Conservation (phyloP, 2,329 filamentous ascomycete species). For the Neofusicoccum kwambonambiense region DNA sequence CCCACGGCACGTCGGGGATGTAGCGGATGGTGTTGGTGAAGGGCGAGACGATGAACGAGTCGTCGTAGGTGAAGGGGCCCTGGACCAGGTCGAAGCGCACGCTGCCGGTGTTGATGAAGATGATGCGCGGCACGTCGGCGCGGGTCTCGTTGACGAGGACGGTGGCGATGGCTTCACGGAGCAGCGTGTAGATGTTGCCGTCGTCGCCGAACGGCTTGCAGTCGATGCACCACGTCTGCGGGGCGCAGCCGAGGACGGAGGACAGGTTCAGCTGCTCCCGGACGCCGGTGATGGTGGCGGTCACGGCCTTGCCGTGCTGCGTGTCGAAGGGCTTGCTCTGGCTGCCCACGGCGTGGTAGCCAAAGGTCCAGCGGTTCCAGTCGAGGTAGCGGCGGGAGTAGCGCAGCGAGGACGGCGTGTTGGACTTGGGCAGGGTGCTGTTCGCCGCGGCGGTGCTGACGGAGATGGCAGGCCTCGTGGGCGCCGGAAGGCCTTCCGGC, state of each 20-base stretch:
- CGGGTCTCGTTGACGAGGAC: slow-evolving; percentile 55
- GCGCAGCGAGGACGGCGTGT: slow-evolving; percentile 43
- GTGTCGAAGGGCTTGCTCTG: slow-evolving; percentile 50
- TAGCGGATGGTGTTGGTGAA: slow-evolving; percentile 56
- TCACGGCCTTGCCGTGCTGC: slow-evolving; percentile 47
- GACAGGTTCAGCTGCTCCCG: slow-evolving; percentile 57
- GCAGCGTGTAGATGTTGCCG: slow-evolving; percentile 56
- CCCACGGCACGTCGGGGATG: slow-evolving; percentile 53
- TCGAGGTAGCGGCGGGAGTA: slow-evolving; percentile 61
- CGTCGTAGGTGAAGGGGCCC: slow-evolving; percentile 60
- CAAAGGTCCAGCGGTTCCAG: slow-evolving; percentile 66
- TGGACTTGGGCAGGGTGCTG: slow-evolving; percentile 36
- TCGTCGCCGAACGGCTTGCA: slow-evolving; percentile 55
- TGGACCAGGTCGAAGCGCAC: slow-evolving; percentile 63
- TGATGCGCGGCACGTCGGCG: slow-evolving; percentile 52
- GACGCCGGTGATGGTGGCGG: slow-evolving; percentile 50
- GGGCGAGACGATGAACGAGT: slow-evolving; percentile 56
- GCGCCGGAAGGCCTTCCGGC: slow-evolving; percentile 45
- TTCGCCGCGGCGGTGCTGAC: slow-evolving; percentile 25
- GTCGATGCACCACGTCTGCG: slow-evolving; percentile 57
- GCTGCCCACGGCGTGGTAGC: slow-evolving; percentile 59
- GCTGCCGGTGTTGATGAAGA: slow-evolving; percentile 61
- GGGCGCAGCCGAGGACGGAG: slow-evolving; percentile 59
- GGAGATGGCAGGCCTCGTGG: slow-evolving; percentile 34
- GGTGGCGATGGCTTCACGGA: slow-evolving; percentile 51